These are phyloP conservation scores for Globomyces pollinis-pini DNA, from an alignment of 192 early-diverging fungal species.

Conservation along the genomic window DNA sequence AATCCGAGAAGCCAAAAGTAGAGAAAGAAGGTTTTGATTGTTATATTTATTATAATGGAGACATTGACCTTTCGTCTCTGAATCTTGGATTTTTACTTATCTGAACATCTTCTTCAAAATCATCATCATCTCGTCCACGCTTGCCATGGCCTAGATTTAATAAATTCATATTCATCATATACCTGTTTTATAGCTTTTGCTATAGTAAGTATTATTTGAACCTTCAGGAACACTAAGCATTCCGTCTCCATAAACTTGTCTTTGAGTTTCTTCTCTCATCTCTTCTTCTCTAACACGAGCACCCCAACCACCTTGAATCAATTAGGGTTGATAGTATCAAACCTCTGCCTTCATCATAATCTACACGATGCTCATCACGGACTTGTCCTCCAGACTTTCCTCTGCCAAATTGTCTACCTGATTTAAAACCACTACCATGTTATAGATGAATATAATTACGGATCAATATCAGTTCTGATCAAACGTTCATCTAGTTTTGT, in stretches of 20 bases:
- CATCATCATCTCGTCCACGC: constrained; percentile 29
- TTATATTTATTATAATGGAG: too few species aligned
- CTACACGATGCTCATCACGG: constrained; percentile 88
- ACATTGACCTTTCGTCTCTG: too few species aligned
- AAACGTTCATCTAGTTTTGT: constrained; percentile 93
- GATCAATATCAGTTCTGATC: constrained; percentile 92
- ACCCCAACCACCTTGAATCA: constrained; percentile 94
- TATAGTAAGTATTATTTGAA: not conserved
- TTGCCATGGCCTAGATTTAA: constrained; percentile 13
- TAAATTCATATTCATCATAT: not conserved
- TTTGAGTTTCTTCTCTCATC: constrained; percentile 41
- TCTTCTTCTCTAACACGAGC: constrained; percentile 54
- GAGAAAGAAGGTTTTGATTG: too few species aligned
- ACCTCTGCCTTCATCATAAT: constrained; percentile 91
- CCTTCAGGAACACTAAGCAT: constrained; percentile 3
- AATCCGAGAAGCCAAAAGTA: not conserved
- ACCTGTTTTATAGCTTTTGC: not conserved
- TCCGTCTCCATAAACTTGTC: constrained; percentile 51
- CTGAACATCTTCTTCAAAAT: too few species aligned
- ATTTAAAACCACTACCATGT: constrained; percentile 84
- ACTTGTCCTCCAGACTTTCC: constrained; percentile 89
- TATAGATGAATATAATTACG: too few species aligned
- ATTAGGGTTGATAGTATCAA: constrained; percentile 13
- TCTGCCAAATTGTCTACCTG: constrained; percentile 90
- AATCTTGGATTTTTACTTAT: constrained; percentile 11